Evolutionary conservation across 345 rosid genomes (phyloP).

Genomic region (Eucalyptus grandis): DNA sequence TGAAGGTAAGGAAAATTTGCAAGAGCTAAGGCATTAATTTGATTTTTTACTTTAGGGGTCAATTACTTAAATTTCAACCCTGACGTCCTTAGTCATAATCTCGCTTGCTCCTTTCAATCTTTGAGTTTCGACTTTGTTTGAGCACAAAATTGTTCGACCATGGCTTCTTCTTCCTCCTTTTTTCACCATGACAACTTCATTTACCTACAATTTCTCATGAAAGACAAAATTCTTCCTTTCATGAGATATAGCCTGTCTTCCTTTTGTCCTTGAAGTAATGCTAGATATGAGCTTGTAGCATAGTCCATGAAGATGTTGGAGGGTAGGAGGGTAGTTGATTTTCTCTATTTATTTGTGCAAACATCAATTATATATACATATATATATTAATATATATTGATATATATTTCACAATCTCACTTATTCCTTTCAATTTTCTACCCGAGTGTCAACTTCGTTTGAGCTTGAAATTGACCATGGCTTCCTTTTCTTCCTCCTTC

Average conservation of each 20-base stretch:
- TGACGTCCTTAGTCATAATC: rapidly evolving
- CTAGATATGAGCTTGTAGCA: not conserved
- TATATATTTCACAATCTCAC: not conserved
- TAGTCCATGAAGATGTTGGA: not conserved
- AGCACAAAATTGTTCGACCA: not conserved
- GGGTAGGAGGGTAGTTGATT: not conserved
- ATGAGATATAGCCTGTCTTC: not conserved
- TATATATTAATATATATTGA: too few species aligned
- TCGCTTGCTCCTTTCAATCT: not conserved
- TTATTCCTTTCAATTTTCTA: not conserved
- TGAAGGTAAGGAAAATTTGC: not conserved
- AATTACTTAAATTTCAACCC: not conserved
- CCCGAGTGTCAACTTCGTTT: not conserved
- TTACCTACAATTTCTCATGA: not conserved
- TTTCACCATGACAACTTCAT: not conserved
- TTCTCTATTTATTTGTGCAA: not conserved
- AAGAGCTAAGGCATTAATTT: not conserved
- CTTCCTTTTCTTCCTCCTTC: not conserved
- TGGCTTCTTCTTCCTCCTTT: not conserved
- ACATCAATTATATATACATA: not conserved
- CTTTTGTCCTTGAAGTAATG: not conserved
- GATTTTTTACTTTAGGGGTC: not conserved
- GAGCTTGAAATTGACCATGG: not conserved
- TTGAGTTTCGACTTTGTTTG: not conserved
- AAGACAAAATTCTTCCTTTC: not conserved